Base-by-base conservation (phyloP, 805 yeast genomes). In the Candida patagonica region DNA sequence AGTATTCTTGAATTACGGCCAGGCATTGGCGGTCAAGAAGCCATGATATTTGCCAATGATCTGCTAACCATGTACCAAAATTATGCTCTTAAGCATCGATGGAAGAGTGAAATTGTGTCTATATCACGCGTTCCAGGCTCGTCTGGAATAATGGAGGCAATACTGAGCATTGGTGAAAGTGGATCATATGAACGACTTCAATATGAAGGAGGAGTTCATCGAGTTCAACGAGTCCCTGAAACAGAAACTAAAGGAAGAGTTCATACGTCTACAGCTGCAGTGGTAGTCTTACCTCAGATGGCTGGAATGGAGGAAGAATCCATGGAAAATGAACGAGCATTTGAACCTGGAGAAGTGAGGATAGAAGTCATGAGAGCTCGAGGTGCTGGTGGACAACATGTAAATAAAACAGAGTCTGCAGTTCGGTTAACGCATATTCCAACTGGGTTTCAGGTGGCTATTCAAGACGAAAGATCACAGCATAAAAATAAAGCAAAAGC, bases 361-460 rank as follows among this genome's bases (percentile, higher is more conserved):
- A 77, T 92, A 3, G 98, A 92, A 57, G 87, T 92, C n/a, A 92
- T 89, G 95, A 70, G 98, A 50, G 85, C 97, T 1, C 78, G 95
- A 41, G 98, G 98, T 2, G 81, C 92, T 47, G 98, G 98, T 42
- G 98, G 98, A 0, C 98, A 89, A 64, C 97, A 89, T 56, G 98
- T 89, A 26, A 89, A 89, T 56, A 89, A 95, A 10, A 92, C 97
- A 0, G 97, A 89, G 56, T 86, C 96, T 1, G 98, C 98, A 0
- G 97, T 92, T 10, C 70, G 98, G 51, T 64, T 92, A 21, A 86
- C 89, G 1, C 98, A 92, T 62, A 66, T 82, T 12, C 96, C 97
- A 4, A 78, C 95, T 0, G 96, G 96, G 2, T 77, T 85, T 29
- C 78, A 76, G 4, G 96, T 92, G 2, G 71, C 78, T 36, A 94